phyloP scores from a whole-genome alignment of 345 rosid genomes.

The Passiflora organensis region DNA sequence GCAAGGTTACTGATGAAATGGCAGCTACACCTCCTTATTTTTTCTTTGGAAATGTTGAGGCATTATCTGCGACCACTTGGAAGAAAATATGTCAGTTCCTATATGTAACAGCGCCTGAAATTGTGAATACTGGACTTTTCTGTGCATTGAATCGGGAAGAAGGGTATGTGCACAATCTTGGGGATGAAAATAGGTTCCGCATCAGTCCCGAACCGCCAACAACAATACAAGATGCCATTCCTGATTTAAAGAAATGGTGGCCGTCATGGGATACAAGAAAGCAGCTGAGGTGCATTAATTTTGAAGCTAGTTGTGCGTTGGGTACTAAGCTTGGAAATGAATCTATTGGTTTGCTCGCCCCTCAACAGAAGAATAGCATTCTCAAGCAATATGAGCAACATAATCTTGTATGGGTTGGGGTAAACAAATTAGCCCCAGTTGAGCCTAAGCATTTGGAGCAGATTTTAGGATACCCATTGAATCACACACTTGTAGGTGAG shows the following conservation, averaged over 20 bases:
- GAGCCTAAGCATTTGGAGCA: conserved; percentile 63
- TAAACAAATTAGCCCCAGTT: conserved; percentile 39
- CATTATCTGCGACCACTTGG: conserved; percentile 46
- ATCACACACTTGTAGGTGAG: conserved; percentile 50
- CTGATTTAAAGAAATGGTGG: conserved; percentile 75
- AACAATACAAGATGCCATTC: conserved; percentile 63
- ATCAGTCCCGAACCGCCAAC: conserved; percentile 48
- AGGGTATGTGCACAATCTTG: conserved; percentile 91
- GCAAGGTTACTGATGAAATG: conserved; percentile 36
- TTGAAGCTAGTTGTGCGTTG: conserved; percentile 37
- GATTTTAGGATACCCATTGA: conserved; percentile 70
- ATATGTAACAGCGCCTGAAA: conserved; percentile 61
- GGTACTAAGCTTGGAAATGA: conserved; percentile 43
- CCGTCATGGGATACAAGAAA: conserved; percentile 92
- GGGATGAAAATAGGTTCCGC: conserved; percentile 47
- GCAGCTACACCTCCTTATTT: conserved; percentile 69
- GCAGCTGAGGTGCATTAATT: conserved; percentile 42
- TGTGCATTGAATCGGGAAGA: conserved; percentile 71
- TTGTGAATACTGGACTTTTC: conserved; percentile 51
- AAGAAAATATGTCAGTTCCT: conserved; percentile 60
- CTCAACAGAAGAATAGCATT: conserved; percentile 53
- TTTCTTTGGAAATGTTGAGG: conserved; percentile 63
- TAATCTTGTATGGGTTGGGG: conserved; percentile 79
- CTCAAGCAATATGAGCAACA: conserved; percentile 47
- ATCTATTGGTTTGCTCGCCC: conserved; percentile 46